A percentile compares a stretch with the other conserved stretches of the same genome.
Evolutionary conservation across 768 basidiomycete species (phyloP).

Genomic region (Lyophyllum decastes): DNA sequence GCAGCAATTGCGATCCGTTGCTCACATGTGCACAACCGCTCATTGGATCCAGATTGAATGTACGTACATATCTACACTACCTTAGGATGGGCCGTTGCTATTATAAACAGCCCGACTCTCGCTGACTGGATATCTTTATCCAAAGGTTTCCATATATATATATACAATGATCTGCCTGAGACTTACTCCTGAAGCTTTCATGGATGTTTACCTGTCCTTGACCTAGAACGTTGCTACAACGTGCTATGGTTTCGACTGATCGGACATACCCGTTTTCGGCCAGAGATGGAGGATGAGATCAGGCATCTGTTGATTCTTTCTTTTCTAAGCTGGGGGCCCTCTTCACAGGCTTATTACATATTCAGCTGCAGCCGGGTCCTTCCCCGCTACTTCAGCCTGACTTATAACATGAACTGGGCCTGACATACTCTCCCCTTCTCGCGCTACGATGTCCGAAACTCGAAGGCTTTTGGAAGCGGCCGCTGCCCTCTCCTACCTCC

Average conservation of each 20-base stretch:
- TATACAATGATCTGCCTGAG: neutral
- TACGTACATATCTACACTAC: slow-evolving; percentile 1
- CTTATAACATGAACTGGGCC: slow-evolving; percentile 56
- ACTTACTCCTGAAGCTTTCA: neutral
- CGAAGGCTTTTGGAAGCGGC: slow-evolving; percentile 79
- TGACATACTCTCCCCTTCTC: slow-evolving; percentile 33
- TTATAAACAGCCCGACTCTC: no score
- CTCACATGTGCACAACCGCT: neutral
- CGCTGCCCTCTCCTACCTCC: slow-evolving; percentile 65
- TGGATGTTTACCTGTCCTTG: slow-evolving; percentile 26
- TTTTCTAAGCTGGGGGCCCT: slow-evolving; percentile 42
- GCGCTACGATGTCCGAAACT: slow-evolving; percentile 63
- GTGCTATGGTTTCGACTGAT: slow-evolving; percentile 41
- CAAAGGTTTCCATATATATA: neutral
- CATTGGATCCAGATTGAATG: neutral
- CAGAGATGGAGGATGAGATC: slow-evolving; percentile 39
- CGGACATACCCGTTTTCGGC: slow-evolving; percentile 49
- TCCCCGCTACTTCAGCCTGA: slow-evolving; percentile 38
- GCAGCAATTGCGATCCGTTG: slow-evolving; percentile 13
- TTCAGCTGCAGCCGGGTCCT: slow-evolving; percentile 37
- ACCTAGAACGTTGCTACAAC: slow-evolving; percentile 43
- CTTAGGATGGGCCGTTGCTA: no score
- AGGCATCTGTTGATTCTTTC: slow-evolving; percentile 47
- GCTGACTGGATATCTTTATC: neutral
- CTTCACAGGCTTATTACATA: slow-evolving; percentile 56